phyloP scores from a whole-genome alignment of 2,329 filamentous ascomycete genomes.

The Ophiostoma triangulosporum region DNA sequence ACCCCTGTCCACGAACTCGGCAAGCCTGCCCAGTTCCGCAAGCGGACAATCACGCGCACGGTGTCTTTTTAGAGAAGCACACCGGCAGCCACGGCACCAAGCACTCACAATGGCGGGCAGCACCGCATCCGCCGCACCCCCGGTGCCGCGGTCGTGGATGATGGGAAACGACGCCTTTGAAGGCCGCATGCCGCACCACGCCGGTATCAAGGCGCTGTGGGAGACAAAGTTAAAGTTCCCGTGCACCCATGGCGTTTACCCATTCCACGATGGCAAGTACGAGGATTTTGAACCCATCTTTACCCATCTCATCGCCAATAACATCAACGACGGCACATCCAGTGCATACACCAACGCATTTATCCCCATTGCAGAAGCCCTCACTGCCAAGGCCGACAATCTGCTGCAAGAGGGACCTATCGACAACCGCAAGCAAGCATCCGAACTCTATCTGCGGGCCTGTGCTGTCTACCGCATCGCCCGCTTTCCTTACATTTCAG shows the following conservation, averaged over 20 bases:
- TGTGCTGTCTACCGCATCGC: constrained; percentile 62
- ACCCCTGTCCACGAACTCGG: constrained; percentile 10
- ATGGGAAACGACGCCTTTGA: constrained; percentile 32
- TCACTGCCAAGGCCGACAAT: constrained; percentile 38
- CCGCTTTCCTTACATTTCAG: constrained; percentile 48
- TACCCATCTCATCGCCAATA: constrained; percentile 42
- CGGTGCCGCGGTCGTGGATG: constrained; percentile 22
- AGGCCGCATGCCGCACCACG: constrained; percentile 40
- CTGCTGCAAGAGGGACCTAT: background rate
- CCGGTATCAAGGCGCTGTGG: constrained; percentile 51
- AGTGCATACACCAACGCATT: constrained; percentile 51
- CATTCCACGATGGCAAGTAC: constrained; percentile 58
- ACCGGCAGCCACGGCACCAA: background rate
- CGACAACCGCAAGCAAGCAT: constrained; percentile 35
- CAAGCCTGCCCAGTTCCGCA: constrained; percentile 18
- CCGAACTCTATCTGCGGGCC: constrained; percentile 53
- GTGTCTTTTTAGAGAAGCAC: constrained; percentile 11
- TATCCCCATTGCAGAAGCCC: constrained; percentile 44
- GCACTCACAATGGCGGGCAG: background rate
- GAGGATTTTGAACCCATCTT: constrained; percentile 61
- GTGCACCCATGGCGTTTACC: constrained; percentile 51
- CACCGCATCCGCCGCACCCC: background rate
- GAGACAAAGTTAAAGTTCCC: constrained; percentile 64
- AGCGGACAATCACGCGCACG: constrained; percentile 20
- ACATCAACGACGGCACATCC: constrained; percentile 52